These are phyloP conservation scores for Phytopythium kandeliae DNA, from an alignment of 352 stramenopile species.

Conservation along the genomic window DNA sequence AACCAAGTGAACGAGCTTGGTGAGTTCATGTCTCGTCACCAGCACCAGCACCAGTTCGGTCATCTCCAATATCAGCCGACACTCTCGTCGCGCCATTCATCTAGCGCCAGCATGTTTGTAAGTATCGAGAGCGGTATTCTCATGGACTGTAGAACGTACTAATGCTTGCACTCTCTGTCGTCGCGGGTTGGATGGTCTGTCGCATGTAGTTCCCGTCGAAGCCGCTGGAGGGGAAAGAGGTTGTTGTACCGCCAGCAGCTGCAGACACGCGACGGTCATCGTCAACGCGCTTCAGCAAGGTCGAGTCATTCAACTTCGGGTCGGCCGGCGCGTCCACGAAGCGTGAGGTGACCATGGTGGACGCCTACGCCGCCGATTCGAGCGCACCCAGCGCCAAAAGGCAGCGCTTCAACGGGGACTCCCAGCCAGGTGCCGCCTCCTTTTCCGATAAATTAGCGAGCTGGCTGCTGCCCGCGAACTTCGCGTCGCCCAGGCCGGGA, in stretches of 20 bases:
- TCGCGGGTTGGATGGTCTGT: background rate
- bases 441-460: constrained; percentile 46
- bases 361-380: constrained; percentile 12
- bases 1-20: constrained; percentile 57
- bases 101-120: constrained; percentile 2
- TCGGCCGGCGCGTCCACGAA: constrained; percentile 19
- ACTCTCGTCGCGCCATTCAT: constrained; percentile 6
- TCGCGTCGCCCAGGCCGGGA: constrained; percentile 4
- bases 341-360: constrained; percentile 22
- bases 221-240: constrained; percentile 34
- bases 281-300: constrained; percentile 33
- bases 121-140: background rate
- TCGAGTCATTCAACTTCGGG: constrained; percentile 26
- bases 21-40: constrained; percentile 47
- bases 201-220: constrained; percentile 14
- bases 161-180: background rate
- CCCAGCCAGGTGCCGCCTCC: constrained; percentile 8
- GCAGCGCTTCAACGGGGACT: constrained; percentile 30
- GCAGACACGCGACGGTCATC: constrained; percentile 14
- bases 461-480: constrained; percentile 41
- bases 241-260: constrained; percentile 17
- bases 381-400: constrained; percentile 27
- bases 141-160: background rate
- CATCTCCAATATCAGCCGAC: constrained; percentile 7
- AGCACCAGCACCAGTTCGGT: constrained; percentile 20